Evolutionary conservation across 1,284 basidiomycete species (phyloP).

Genomic region (Prillingera fragicola): DNA sequence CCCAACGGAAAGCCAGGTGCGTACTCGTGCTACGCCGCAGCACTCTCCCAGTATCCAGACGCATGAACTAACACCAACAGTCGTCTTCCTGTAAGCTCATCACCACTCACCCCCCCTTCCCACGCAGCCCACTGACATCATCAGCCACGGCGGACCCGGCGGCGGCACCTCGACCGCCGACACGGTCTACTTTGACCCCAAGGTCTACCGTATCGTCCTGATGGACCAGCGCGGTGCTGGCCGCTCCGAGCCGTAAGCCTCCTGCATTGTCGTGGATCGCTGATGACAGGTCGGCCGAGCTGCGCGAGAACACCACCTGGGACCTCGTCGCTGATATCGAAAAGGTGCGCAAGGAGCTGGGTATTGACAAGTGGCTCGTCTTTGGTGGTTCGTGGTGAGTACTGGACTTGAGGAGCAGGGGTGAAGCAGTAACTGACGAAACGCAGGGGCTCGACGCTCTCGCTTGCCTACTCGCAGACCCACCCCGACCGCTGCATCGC

Average conservation of each 20-base stretch:
- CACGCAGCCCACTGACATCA: background rate
- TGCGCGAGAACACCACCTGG: constrained; percentile 91
- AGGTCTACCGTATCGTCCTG: constrained; percentile 63
- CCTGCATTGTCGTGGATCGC: background rate
- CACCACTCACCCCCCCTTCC: background rate
- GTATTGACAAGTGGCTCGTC: constrained; percentile 80
- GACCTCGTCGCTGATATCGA: constrained; percentile 88
- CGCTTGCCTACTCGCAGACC: constrained; percentile 77
- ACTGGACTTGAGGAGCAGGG: constrained; percentile 1
- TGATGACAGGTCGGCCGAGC: constrained; percentile 57
- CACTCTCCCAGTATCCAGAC: background rate
- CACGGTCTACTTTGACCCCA: constrained; percentile 72
- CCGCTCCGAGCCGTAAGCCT: constrained; percentile 65
- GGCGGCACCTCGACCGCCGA: constrained; percentile 51
- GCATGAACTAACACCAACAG: constrained; percentile 44
- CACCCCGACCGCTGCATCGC: constrained; percentile 76
- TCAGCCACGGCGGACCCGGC: constrained; percentile 34
- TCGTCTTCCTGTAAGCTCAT: constrained; percentile 59
- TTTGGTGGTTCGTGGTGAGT: constrained; percentile 85
- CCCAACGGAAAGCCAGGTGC: constrained; percentile 66
- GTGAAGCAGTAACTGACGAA: background rate
- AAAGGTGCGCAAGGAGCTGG: constrained; percentile 65
- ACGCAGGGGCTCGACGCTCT: constrained; percentile 76
- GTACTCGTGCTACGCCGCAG: constrained; percentile 1
- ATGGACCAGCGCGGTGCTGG: constrained; percentile 81